Percentiles rank a stretch among this genome's conserved stretches.
phyloP scores from a whole-genome alignment of 1,139 yeast genomes.

The Lodderomyces theae region DNA sequence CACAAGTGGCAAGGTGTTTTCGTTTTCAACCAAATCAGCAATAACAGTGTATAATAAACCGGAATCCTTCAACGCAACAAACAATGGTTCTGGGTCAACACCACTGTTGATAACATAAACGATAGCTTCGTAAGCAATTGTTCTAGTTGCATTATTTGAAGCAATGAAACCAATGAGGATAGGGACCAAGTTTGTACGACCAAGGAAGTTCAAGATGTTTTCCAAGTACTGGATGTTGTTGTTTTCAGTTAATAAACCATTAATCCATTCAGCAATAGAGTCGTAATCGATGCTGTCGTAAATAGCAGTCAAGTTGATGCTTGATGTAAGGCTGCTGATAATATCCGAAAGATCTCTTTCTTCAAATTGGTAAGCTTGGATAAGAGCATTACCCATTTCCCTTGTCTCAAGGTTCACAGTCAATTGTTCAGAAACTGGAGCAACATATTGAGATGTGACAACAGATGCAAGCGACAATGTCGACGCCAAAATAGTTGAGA shows the following conservation, averaged over 20 bases:
- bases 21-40: conserved; percentile 26
- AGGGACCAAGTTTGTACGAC: conserved; percentile 27
- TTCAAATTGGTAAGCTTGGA: conserved; percentile 12
- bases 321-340: conserved; percentile 17
- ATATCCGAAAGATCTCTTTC: conserved; percentile 22
- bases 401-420: conserved; percentile 8
- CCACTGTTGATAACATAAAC: conserved; percentile 19
- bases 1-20: conserved; percentile 28
- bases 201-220: conserved; percentile 24
- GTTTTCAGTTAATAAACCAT: conserved; percentile 24
- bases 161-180: conserved; percentile 24
- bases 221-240: conserved; percentile 27
- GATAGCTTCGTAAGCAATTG: conserved; percentile 19
- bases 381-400: conserved; percentile 4
- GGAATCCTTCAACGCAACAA: conserved; percentile 33
- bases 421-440: conserved; percentile 12
- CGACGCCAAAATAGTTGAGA: conserved; percentile 11
- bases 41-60: conserved; percentile 32
- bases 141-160: conserved; percentile 25
- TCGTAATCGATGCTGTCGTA: conserved; percentile 25
- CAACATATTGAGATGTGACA: conserved; percentile 11
- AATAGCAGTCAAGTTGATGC: conserved; percentile 20
- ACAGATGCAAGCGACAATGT: conserved; percentile 8
- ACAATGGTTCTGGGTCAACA: conserved; percentile 28
- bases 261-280: conserved; percentile 31